These are phyloP conservation scores for Musa schizocarpa DNA, from an alignment of 176 grass and related monocot species.

Conservation along the genomic window DNA sequence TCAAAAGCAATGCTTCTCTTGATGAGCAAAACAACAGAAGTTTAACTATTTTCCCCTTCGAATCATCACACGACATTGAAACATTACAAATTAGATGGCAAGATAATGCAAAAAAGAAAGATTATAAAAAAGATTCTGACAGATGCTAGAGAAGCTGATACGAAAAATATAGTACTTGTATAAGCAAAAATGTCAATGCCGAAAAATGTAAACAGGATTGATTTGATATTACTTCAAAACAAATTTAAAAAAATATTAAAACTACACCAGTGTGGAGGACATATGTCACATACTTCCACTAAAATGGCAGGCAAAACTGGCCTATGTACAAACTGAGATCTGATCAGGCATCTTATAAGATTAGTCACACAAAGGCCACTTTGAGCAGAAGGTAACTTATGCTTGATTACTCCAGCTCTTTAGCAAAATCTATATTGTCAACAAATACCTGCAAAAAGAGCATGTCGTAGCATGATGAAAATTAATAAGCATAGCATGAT, in stretches of 20 bases:
- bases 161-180: not conserved
- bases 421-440: conserved; percentile 86
- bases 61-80: too few relatives aligned
- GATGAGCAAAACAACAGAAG: too few relatives aligned
- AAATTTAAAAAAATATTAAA: not conserved
- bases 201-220: not conserved
- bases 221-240: not conserved
- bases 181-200: not conserved
- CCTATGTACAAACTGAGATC: not conserved
- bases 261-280: not conserved
- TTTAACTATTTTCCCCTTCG: too few relatives aligned
- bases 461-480: not conserved
- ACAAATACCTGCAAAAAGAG: conserved; percentile 55
- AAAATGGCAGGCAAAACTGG: not conserved
- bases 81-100: too few relatives aligned
- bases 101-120: too few relatives aligned
- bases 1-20: too few relatives aligned
- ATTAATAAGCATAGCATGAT: not conserved
- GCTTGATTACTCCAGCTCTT: conserved; percentile 56
- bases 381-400: too few relatives aligned
- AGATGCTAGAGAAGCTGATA: not conserved
- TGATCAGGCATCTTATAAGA: not conserved
- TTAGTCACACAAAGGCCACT: not conserved
- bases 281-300: not conserved
- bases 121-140: too few relatives aligned